Evolutionary conservation across 495 filamentous ascomycete species (phyloP).

Genomic region (Daldinia vernicosa): DNA sequence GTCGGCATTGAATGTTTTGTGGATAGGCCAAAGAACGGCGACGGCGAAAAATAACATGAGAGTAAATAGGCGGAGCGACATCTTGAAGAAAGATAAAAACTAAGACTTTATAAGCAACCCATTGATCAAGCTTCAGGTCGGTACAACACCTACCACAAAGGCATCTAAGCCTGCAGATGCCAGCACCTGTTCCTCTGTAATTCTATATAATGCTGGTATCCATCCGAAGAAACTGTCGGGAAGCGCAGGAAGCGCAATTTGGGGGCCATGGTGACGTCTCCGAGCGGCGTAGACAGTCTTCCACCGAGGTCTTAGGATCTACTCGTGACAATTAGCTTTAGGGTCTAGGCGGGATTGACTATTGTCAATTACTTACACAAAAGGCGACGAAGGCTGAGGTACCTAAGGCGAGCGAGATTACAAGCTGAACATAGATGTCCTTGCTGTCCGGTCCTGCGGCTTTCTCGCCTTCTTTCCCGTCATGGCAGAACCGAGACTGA

Average conservation of each 20-base stretch:
- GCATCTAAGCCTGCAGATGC: constrained; percentile 93
- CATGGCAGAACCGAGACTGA: neutral
- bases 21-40: constrained; percentile 84
- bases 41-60: constrained; percentile 82
- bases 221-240: constrained; percentile 91
- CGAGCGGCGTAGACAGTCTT: constrained; percentile 90
- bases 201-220: constrained; percentile 87
- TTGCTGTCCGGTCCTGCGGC: constrained; percentile 48
- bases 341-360: neutral
- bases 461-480: constrained; percentile 42
- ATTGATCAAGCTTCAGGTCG: constrained; percentile 9
- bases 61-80: constrained; percentile 84
- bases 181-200: constrained; percentile 89
- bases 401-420: constrained; percentile 60
- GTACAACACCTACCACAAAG: constrained; percentile 74
- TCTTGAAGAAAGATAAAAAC: constrained; percentile 95
- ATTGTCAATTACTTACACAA: constrained; percentile 52
- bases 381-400: constrained; percentile 62
- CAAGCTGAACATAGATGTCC: constrained; percentile 62
- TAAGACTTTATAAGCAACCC: constrained; percentile 44
- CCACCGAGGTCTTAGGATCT: constrained; percentile 90
- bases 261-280: constrained; percentile 71
- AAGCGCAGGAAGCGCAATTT: constrained; percentile 81
- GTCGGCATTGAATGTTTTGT: constrained; percentile 65
- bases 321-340: constrained; percentile 27